A percentile compares a stretch with the other conserved stretches of the same genome.
Evolutionary conservation across 1,139 yeast species (phyloP).

Genomic region (Candida mesenterica): DNA sequence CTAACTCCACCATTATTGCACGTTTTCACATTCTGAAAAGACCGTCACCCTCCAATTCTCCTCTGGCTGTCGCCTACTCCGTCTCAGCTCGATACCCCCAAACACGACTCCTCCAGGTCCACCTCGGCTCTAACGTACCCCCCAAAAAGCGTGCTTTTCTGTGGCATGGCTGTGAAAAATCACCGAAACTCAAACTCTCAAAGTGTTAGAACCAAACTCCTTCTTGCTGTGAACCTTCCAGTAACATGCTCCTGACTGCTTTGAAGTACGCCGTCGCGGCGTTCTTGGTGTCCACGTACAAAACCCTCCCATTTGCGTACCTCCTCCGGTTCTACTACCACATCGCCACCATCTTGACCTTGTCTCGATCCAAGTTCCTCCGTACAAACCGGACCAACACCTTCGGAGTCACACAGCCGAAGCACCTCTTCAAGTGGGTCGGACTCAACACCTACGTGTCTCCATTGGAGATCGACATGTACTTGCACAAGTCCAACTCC

Average conservation of each 20-base stretch:
- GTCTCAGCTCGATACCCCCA: no score
- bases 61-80: no score
- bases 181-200: no score
- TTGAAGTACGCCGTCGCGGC: conserved; percentile 9
- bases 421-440: conserved; percentile 45
- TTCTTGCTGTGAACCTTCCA: no score
- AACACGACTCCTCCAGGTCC: no score
- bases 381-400: conserved; percentile 30
- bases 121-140: no score
- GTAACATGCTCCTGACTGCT: not conserved
- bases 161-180: no score
- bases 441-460: conserved; percentile 60
- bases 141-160: no score
- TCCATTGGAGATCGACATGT: conserved; percentile 79
- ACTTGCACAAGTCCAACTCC: conserved; percentile 82
- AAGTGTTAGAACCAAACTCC: no score
- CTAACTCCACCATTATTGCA: no score
- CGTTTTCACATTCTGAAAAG: no score
- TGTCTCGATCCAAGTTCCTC: conserved; percentile 28
- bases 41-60: no score
- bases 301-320: conserved; percentile 71
- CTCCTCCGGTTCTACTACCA: conserved; percentile 58
- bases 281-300: conserved; percentile 36
- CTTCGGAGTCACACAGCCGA: conserved; percentile 26
- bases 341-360: conserved; percentile 38